A percentile compares a stretch with the other conserved stretches of the same genome.
phyloP scores from a whole-genome alignment of 179 eudicot genomes.

The Camellia oleifera region DNA sequence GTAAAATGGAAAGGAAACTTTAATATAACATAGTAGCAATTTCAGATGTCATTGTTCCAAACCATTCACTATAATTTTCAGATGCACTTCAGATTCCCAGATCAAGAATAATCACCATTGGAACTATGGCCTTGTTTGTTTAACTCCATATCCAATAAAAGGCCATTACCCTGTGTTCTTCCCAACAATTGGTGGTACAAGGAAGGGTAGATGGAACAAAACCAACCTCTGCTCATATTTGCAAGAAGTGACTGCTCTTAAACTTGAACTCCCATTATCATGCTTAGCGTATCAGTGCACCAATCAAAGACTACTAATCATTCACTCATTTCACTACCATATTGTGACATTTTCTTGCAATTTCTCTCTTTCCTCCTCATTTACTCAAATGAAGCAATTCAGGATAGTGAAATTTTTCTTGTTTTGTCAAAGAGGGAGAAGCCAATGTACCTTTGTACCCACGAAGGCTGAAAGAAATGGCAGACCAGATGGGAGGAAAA shows the following conservation, averaged over 20 bases:
- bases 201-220: no score
- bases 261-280: not conserved
- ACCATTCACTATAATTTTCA: not conserved
- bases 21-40: no score
- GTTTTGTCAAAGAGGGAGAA: not conserved
- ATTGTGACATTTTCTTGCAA: not conserved
- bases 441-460: slow-evolving; percentile 71
- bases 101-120: not conserved
- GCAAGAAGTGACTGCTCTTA: not conserved
- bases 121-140: not conserved
- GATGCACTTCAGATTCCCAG: not conserved
- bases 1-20: not conserved
- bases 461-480: slow-evolving; percentile 66
- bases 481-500: slow-evolving; percentile 74
- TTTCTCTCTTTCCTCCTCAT: not conserved
- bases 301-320: no score
- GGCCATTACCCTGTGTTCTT: not conserved
- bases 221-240: not conserved
- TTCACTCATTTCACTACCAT: not conserved
- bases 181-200: no score
- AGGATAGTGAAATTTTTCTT: not conserved
- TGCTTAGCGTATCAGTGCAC: not conserved
- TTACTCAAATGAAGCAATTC: not conserved
- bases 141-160: not conserved
- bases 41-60: not conserved